Evolutionary conservation across 2,329 filamentous ascomycete species (phyloP), one percentile per base, ranked within the genome.

Genomic region (Aspergillus sp.): DNA sequence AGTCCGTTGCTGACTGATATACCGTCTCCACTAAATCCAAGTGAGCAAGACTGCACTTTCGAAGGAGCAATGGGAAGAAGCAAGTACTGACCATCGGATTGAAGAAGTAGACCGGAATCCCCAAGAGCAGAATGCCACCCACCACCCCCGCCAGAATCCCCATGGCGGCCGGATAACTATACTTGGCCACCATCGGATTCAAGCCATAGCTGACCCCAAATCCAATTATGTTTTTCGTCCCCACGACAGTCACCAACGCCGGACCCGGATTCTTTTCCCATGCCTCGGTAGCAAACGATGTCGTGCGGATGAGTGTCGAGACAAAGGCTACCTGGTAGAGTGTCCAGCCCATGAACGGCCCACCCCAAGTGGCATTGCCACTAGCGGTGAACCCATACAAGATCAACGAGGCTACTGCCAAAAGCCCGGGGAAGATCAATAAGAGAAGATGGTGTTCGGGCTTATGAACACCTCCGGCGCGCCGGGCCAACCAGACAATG

Each of bases 361-460:
- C 68, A 15, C 62, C 64, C 70, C 69, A 73, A 5, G 66, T 66
- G 13, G 66, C 47, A 39, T 64, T 51, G 51, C 62, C 41, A 55
- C 66, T 57, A 1, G 73, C 73, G 0, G 73, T 74, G 44, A 71
- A 65, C 1, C 71, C 72, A 55, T 75, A 74, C 5, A 78, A 61
- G 0, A 75, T 38, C 5, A 76, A 64, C 6, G 71, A 69, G 5
- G 71, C 64, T 0, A 72, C 64, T 0, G 64, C 69, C 2, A 78
- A 62, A 13, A 77, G 63, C 3, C 70, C 70, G 1, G 74, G 73
- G 11, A 73, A 54, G 1, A 75, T 67, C 5, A 77, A 65, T 3
- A 71, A 66, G 8, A 76, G 60, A 1, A 78, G 66, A 2, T 71
- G 68, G 55, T 77, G 71, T 57, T 78, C 75, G 0, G 76, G 76